phyloP scores from a whole-genome alignment of 805 yeast species.

The Teunomyces funiuensis region DNA sequence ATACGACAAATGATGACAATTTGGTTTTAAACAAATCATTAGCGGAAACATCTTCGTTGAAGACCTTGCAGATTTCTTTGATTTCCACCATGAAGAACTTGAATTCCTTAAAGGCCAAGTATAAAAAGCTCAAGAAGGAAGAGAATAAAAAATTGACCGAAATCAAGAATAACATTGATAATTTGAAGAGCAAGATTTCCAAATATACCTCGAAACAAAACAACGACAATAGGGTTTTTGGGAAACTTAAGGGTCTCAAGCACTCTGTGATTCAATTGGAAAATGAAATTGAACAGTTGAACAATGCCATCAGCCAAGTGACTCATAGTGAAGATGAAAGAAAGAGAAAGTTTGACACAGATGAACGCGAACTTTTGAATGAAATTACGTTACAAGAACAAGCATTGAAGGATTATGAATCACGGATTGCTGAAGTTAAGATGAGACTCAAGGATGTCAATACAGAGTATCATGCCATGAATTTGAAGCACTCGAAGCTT shows the following conservation, averaged over 20 bases:
- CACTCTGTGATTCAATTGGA: slow-evolving; percentile 41
- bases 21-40: slow-evolving; percentile 25
- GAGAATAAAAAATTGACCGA: slow-evolving; percentile 37
- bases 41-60: slow-evolving; percentile 25
- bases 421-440: slow-evolving; percentile 20
- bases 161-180: slow-evolving; percentile 32
- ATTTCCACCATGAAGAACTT: slow-evolving; percentile 29
- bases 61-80: slow-evolving; percentile 35
- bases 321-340: slow-evolving; percentile 13
- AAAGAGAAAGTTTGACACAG: slow-evolving; percentile 14
- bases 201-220: slow-evolving; percentile 24
- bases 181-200: slow-evolving; percentile 29
- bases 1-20: slow-evolving; percentile 25
- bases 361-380: slow-evolving; percentile 17
- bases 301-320: slow-evolving; percentile 16
- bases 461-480: slow-evolving; percentile 20
- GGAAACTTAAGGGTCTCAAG: slow-evolving; percentile 40
- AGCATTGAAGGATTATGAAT: slow-evolving; percentile 23
- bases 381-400: slow-evolving; percentile 25
- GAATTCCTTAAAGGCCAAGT: slow-evolving; percentile 19
- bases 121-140: slow-evolving; percentile 37
- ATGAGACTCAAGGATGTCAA: slow-evolving; percentile 21
- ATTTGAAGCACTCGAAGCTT: slow-evolving; percentile 26
- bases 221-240: slow-evolving; percentile 32
- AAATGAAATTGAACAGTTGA: slow-evolving; percentile 29